These are phyloP conservation scores for Phytopythium mirpurense DNA, from an alignment of 352 stramenopile species.

Conservation along the genomic window DNA sequence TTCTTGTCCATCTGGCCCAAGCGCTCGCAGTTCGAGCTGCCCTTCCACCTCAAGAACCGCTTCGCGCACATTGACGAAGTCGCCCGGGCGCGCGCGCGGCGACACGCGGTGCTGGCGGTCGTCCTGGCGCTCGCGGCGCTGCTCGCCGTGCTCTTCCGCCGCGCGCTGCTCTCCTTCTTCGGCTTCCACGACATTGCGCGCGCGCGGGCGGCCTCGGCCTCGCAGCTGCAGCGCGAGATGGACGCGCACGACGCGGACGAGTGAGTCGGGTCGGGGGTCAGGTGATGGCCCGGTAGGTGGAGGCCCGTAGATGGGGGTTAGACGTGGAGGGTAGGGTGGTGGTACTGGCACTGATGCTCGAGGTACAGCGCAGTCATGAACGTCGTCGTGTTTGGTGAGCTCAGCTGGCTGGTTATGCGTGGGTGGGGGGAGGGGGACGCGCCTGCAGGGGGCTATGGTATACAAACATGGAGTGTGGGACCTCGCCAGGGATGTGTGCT, in stretches of 20 bases:
- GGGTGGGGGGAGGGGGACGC: too few species aligned
- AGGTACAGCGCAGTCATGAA: neutral
- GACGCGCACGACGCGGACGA: constrained; percentile 9
- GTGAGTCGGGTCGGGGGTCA: too few species aligned
- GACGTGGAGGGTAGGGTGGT: too few species aligned
- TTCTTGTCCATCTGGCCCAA: constrained; percentile 91
- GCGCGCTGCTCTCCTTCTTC: constrained; percentile 45
- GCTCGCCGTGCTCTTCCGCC: constrained; percentile 46
- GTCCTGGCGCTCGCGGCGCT: constrained; percentile 30
- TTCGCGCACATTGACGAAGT: constrained; percentile 84
- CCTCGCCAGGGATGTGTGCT: neutral
- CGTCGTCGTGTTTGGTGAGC: neutral
- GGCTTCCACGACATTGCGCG: constrained; percentile 67
- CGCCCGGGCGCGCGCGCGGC: constrained; percentile 37
- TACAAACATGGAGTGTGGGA: constrained; percentile 2
- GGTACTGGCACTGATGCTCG: too few species aligned
- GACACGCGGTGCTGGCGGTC: constrained; percentile 31
- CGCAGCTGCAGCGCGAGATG: constrained; percentile 44
- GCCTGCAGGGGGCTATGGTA: too few species aligned
- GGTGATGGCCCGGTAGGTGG: too few species aligned
- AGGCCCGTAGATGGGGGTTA: too few species aligned
- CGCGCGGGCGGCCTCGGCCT: constrained; percentile 54
- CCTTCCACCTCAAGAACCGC: constrained; percentile 81
- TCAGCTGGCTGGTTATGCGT: too few species aligned
- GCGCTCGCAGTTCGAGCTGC: constrained; percentile 89